A percentile compares a stretch with the other conserved stretches of the same genome.
Evolutionary conservation across 2,329 filamentous ascomycete species (phyloP).

Genomic region (Ilyonectria mors-panacis): DNA sequence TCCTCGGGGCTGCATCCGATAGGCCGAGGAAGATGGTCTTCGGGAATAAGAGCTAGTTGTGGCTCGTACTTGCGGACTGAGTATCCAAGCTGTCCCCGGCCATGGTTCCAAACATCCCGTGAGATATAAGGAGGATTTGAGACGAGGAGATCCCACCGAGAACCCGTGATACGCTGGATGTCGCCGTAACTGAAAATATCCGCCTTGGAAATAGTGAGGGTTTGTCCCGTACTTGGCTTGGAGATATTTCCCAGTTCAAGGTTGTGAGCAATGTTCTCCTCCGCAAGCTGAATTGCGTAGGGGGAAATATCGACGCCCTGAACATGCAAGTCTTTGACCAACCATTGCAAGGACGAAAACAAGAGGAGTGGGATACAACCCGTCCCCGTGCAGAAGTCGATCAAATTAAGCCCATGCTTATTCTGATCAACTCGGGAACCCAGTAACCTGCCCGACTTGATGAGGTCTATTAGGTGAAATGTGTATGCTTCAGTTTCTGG

Average conservation of each 20-base stretch:
- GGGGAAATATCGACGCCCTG: constrained; percentile 82
- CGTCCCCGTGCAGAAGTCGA: constrained; percentile 92
- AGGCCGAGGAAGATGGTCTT: constrained; percentile 47
- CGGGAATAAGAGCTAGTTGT: constrained; percentile 79
- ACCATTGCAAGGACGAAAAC: constrained; percentile 69
- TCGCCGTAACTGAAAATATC: constrained; percentile 65
- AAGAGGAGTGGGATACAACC: constrained; percentile 91
- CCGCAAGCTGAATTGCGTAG: constrained; percentile 75
- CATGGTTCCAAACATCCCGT: constrained; percentile 57
- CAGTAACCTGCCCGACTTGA: constrained; percentile 50
- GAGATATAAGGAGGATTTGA: constrained; percentile 96
- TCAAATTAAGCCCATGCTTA: constrained; percentile 66
- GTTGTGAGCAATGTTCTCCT: constrained; percentile 73
- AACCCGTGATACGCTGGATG: constrained; percentile 46
- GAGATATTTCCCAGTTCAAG: constrained; percentile 44
- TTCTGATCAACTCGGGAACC: constrained; percentile 22
- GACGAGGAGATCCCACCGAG: constrained; percentile 76
- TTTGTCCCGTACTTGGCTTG: constrained; percentile 35
- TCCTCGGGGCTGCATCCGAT: constrained; percentile 58
- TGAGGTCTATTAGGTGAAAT: constrained; percentile 65
- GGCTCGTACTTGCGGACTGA: constrained; percentile 90
- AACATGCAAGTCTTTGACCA: constrained; percentile 63
- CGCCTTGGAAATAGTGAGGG: constrained; percentile 62
- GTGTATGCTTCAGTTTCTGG: constrained; percentile 81
- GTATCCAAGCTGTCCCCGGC: constrained; percentile 67